Base-by-base conservation (phyloP, 108 stramenopile species). In the Cyclotella choctawhatcheeana region DNA sequence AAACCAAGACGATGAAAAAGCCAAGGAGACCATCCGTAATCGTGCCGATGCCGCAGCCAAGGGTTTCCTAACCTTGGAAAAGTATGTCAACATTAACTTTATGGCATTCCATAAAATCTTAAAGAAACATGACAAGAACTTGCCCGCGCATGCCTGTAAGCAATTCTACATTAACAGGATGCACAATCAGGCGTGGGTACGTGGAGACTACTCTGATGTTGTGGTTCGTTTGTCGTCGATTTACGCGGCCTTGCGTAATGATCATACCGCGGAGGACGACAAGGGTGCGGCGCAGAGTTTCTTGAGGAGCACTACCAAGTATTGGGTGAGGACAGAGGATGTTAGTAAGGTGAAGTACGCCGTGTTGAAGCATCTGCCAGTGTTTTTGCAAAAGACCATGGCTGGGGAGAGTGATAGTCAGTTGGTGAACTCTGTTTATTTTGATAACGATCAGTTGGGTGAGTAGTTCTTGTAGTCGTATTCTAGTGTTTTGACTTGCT, bases 91-190 rank as follows among this genome's bases (percentile, higher is more conserved):
- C 62, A 74, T 97, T 20, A 99, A 99, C 77, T 97, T 96, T 70
- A 97, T 94, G 85, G 98, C 95, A 21, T 97, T 97, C 83, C 96
- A 97, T 85, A 97, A 99, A 81, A 97, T 99, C 44, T 73, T 99
- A 65, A 99, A 99, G 66, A 99, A 99, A 80, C 98, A 99, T 74
- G 98, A 99, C 84, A 96, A 97, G 78, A 74, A 91, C 53, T 63
- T 95, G 16, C 93, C 96, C 17, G 67, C 73, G 5, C 87, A 88
- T 45, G 93, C 95, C 2, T 96, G 95, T 81, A 93, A 95, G 75
- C 70, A 82, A 18, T 97, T 97, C 71, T 97, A 97, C 74, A 82
- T 97, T 35, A 84, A 84, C 26, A 73, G 97, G n/a, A 92, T 99
- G 89, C 97, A 97, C 78, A 87, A 85, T n/a, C 96, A 97, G 74